Evolutionary conservation across 176 grass and related monocot genomes (phyloP).

Genomic region (Carex cristatella): DNA sequence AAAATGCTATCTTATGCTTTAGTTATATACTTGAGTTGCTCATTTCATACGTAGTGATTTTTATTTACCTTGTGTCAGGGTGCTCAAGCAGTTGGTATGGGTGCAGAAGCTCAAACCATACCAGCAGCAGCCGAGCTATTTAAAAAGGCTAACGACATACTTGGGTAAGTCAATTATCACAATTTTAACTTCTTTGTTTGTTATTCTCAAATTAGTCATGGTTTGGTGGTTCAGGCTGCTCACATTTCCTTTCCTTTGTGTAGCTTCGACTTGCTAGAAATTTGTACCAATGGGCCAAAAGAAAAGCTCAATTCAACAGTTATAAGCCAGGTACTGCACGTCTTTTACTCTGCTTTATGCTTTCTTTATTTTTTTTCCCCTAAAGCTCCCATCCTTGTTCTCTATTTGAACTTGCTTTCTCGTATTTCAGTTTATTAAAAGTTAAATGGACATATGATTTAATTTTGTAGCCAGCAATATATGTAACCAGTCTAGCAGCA

Average conservation of each 20-base stretch:
- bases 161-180: slow-evolving; percentile 42
- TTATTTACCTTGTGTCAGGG: slow-evolving; percentile 46
- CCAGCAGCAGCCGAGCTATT: slow-evolving; percentile 68
- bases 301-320: slow-evolving; percentile 92
- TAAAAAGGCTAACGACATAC: slow-evolving; percentile 79
- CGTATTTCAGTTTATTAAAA: background rate
- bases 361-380: background rate
- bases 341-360: background rate
- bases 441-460: slow-evolving; percentile 17
- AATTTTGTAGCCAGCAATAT: slow-evolving; percentile 87
- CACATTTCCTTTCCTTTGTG: background rate
- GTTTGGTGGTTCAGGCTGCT: background rate
- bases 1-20: background rate
- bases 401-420: background rate
- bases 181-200: background rate
- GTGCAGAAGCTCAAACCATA: slow-evolving; percentile 59
- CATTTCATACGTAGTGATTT: background rate
- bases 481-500: slow-evolving; percentile 90
- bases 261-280: slow-evolving; percentile 82
- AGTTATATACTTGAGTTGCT: background rate
- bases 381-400: background rate
- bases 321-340: slow-evolving; percentile 77
- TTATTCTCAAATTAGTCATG: background rate
- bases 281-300: slow-evolving; percentile 92
- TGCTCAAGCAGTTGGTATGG: slow-evolving; percentile 93